These are phyloP conservation scores for Eucalyptus guilfoylei DNA, from an alignment of 345 rosid genomes.

Conservation along the genomic window DNA sequence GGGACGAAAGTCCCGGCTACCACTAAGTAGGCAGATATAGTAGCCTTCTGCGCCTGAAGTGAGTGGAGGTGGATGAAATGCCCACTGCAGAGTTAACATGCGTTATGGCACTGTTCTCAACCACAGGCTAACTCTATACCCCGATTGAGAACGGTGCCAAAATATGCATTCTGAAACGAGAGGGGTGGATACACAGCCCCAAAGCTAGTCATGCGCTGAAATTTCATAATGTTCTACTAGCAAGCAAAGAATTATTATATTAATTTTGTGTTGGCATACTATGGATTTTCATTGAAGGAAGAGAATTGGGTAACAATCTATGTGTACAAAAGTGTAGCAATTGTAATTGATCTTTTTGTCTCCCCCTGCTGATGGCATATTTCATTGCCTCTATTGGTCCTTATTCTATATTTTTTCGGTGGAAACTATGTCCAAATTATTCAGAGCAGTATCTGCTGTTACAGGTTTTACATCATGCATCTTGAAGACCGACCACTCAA, in stretches of 20 bases:
- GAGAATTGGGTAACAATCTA: not conserved
- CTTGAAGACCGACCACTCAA: conserved; percentile 22
- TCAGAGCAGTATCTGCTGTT: not conserved
- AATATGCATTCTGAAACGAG: not conserved
- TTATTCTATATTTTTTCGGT: not conserved
- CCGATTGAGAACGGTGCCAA: no score
- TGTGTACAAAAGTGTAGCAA: not conserved
- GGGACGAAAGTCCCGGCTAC: no score
- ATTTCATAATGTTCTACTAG: not conserved
- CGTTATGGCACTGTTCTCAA: no score
- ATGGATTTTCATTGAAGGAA: not conserved
- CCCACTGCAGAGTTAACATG: no score
- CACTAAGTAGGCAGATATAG: no score
- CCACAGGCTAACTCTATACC: no score
- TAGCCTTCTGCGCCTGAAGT: no score
- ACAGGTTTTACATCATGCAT: conserved; percentile 56
- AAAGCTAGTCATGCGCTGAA: not conserved
- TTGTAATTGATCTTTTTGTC: not conserved
- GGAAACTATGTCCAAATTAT: not conserved
- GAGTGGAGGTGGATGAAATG: no score
- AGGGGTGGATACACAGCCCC: not conserved
- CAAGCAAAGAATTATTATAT: not conserved
- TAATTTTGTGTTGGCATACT: not conserved
- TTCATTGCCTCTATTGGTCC: not conserved
- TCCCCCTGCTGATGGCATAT: not conserved